A percentile compares a stretch with the other conserved stretches of the same genome.
These are phyloP conservation scores for Apiospora malaysiana DNA, from an alignment of 2,329 filamentous ascomycete species.

Conservation along the genomic window DNA sequence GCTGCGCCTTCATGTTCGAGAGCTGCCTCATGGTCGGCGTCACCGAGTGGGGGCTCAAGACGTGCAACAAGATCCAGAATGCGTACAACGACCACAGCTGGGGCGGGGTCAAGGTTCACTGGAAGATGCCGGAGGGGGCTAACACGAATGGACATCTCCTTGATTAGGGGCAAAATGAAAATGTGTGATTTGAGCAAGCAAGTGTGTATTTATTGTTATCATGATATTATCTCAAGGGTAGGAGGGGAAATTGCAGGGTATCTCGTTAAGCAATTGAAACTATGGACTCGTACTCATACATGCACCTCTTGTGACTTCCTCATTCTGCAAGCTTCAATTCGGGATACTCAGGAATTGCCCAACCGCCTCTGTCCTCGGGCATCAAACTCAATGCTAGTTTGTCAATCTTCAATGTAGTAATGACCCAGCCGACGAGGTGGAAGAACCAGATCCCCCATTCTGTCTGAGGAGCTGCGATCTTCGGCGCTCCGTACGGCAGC, in stretches of 20 bases:
- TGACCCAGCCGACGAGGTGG: constrained; percentile 35
- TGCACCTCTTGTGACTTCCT: background rate
- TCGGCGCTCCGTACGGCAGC: constrained; percentile 30
- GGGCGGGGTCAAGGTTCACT: constrained; percentile 70
- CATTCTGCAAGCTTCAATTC: constrained; percentile 31
- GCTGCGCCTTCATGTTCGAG: constrained; percentile 74
- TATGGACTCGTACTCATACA: background rate
- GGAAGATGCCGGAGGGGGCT: constrained; percentile 50
- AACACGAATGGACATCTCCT: constrained; percentile 36
- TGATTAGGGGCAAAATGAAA: constrained; percentile 28
- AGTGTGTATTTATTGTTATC: background rate
- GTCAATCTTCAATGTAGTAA: constrained; percentile 33
- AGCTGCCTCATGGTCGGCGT: constrained; percentile 74
- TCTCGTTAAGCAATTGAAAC: background rate
- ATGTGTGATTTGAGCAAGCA: background rate
- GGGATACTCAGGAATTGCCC: constrained; percentile 35
- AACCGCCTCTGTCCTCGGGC: constrained; percentile 32
- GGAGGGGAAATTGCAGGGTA: background rate
- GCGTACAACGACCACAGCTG: constrained; percentile 84
- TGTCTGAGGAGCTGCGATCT: constrained; percentile 30
- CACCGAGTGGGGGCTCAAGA: constrained; percentile 69
- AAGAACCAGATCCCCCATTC: constrained; percentile 35
- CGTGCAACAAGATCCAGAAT: constrained; percentile 65
- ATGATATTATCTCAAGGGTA: background rate
- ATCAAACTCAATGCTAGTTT: constrained; percentile 28